Evolutionary conservation across 371 early-diverging fungal genomes (phyloP).

Genomic region (Batkoa obscura): DNA sequence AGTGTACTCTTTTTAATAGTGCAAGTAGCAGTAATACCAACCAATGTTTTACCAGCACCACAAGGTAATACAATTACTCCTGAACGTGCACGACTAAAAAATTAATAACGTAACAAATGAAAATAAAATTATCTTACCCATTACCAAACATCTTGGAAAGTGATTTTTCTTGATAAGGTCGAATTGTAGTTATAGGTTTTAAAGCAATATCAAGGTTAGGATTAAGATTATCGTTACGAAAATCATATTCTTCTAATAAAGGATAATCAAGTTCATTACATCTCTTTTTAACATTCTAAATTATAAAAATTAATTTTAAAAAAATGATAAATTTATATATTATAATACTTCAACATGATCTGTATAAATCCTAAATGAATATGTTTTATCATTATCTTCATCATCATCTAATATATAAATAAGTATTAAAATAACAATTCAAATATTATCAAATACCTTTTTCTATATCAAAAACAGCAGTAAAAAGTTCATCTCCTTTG

Average conservation of each 20-base stretch:
- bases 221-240: slow-evolving; percentile 75
- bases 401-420: slow-evolving; percentile 35
- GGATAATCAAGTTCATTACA: slow-evolving; percentile 96
- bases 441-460: neutral
- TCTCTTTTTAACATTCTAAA: slow-evolving; percentile 53
- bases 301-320: neutral
- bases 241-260: slow-evolving; percentile 98
- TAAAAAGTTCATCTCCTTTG: neutral
- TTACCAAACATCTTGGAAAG: slow-evolving; percentile 99
- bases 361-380: slow-evolving; percentile 75
- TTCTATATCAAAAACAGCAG: neutral
- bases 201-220: slow-evolving; percentile 88
- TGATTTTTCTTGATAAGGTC: slow-evolving; percentile 98
- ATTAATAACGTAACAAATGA: neutral
- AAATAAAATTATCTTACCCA: slow-evolving; percentile 15
- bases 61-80: slow-evolving; percentile 99
- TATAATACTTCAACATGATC: slow-evolving; percentile 65
- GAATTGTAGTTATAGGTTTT: slow-evolving; percentile 84
- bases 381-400: slow-evolving; percentile 45
- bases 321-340: too few relatives aligned
- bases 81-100: slow-evolving; percentile 64
- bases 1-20: slow-evolving; percentile 94
- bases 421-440: neutral
- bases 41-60: slow-evolving; percentile 99
- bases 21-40: slow-evolving; percentile 98